phyloP scores from a whole-genome alignment of 768 basidiomycete genomes.

The Sporobolomyces pararoseus region DNA sequence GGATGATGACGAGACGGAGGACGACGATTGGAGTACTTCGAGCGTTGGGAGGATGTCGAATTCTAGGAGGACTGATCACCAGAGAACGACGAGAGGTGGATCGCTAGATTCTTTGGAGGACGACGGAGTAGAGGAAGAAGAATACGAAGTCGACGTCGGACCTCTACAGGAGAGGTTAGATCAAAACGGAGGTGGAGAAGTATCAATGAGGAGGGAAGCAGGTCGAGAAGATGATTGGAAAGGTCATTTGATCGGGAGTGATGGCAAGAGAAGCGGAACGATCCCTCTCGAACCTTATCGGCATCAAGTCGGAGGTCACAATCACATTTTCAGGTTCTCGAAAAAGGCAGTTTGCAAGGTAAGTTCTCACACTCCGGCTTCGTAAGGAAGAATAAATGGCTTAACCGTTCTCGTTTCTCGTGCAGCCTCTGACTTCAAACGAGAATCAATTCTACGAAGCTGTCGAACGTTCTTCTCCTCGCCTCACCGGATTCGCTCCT shows the following conservation, averaged over 20 bases:
- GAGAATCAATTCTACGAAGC: conserved; percentile 98
- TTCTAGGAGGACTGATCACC: neutral
- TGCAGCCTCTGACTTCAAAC: conserved; percentile 85
- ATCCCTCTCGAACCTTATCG: conserved; percentile 92
- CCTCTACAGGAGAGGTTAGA: conserved; percentile 24
- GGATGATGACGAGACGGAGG: conserved; percentile 28
- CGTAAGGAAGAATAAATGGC: neutral
- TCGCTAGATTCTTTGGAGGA: neutral
- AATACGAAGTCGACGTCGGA: conserved; percentile 45
- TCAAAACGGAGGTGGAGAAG: conserved; percentile 34
- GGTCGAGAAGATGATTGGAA: conserved; percentile 41
- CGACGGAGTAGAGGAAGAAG: conserved; percentile 25
- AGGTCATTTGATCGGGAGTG: conserved; percentile 44
- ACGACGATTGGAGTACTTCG: conserved; percentile 10
- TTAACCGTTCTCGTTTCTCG: neutral
- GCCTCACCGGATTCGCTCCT: conserved; percentile 89
- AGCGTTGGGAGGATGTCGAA: neutral
- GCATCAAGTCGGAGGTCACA: conserved; percentile 97
- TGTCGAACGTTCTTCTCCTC: conserved; percentile 88
- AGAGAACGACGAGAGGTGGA: conserved; percentile 2
- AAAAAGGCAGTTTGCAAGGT: conserved; percentile 98
- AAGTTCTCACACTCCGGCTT: conserved; percentile 46
- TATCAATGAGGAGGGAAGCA: conserved; percentile 36
- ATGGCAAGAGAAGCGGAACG: conserved; percentile 48
- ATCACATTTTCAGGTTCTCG: conserved; percentile 95